Evolutionary conservation across 2,329 filamentous ascomycete species (phyloP).

Genomic region (Purpureocillium takamizusanense): DNA sequence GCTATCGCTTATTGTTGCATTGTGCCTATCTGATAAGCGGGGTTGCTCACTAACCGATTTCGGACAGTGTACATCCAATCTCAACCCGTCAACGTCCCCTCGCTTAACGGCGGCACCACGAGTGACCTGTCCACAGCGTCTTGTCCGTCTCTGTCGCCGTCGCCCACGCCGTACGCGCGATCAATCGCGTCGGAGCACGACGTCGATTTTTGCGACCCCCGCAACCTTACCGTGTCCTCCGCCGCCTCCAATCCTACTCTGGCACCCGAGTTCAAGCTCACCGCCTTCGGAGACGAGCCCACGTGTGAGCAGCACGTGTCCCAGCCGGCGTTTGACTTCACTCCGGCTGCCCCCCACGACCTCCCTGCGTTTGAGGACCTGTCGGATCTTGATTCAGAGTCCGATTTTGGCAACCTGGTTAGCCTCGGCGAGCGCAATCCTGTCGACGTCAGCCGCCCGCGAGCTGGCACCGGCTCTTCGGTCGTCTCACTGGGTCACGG

Average conservation of each 20-base stretch:
- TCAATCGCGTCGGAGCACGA: slow-evolving; percentile 61
- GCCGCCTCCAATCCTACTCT: slow-evolving; percentile 37
- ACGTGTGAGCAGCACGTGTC: slow-evolving; percentile 38
- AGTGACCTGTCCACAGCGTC: slow-evolving; percentile 67
- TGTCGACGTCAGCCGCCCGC: slow-evolving; percentile 60
- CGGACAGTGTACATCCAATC: slow-evolving; percentile 40
- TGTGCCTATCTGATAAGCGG: slow-evolving; percentile 9
- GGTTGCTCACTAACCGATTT: slow-evolving; percentile 25
- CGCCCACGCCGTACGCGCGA: slow-evolving; percentile 68
- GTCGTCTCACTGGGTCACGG: slow-evolving; percentile 64
- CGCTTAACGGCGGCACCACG: slow-evolving; percentile 53
- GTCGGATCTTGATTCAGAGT: slow-evolving; percentile 84
- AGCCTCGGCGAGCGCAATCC: slow-evolving; percentile 45
- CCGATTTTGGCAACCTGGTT: slow-evolving; percentile 69
- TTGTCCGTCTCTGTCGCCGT: slow-evolving; percentile 80
- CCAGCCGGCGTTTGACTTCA: slow-evolving; percentile 42
- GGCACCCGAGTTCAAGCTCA: slow-evolving; percentile 55
- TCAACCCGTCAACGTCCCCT: slow-evolving; percentile 40
- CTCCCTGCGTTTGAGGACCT: slow-evolving; percentile 75
- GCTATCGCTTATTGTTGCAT: slow-evolving; percentile 1
- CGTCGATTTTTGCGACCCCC: slow-evolving; percentile 83
- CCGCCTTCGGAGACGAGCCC: slow-evolving; percentile 54
- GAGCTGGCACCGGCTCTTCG: slow-evolving; percentile 58
- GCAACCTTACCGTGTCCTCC: slow-evolving; percentile 69
- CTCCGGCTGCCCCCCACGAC: slow-evolving; percentile 39